A percentile compares a stretch with the other conserved stretches of the same genome.
These are phyloP conservation scores for Knoxdaviesia capensis DNA, from an alignment of 2,329 filamentous ascomycete genomes.

Conservation along the genomic window DNA sequence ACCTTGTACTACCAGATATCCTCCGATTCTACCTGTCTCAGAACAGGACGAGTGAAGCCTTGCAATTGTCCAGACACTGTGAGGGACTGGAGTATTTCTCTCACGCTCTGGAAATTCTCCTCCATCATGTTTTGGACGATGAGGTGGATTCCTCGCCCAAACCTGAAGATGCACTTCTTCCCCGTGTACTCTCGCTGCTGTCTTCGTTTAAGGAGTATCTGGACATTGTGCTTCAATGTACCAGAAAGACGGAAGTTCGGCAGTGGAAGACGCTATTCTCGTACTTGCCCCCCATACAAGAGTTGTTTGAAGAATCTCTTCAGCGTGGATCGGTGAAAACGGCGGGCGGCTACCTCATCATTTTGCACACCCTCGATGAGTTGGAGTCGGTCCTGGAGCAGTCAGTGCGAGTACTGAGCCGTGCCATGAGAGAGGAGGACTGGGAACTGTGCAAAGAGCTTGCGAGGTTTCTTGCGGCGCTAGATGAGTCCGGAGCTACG, in stretches of 20 bases:
- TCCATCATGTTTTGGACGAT: slow-evolving; percentile 86
- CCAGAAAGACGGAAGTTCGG: slow-evolving; percentile 85
- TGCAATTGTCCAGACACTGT: slow-evolving; percentile 69
- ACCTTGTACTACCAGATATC: slow-evolving; percentile 79
- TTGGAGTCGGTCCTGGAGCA: slow-evolving; percentile 51
- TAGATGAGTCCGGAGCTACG: slow-evolving; percentile 72
- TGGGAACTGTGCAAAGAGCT: slow-evolving; percentile 95
- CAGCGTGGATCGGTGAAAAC: slow-evolving; percentile 77
- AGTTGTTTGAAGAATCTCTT: slow-evolving; percentile 84
- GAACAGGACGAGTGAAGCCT: slow-evolving; percentile 60
- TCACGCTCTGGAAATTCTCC: slow-evolving; percentile 75
- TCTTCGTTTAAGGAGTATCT: slow-evolving; percentile 71
- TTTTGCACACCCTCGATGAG: slow-evolving; percentile 68
- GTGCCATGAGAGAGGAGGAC: slow-evolving; percentile 68
- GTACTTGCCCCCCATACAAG: slow-evolving; percentile 73
- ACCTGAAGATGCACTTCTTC: slow-evolving; percentile 43
- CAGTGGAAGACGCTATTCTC: slow-evolving; percentile 90
- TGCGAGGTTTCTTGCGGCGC: slow-evolving; percentile 79
- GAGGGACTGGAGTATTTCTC: slow-evolving; percentile 78
- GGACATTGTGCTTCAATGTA: slow-evolving; percentile 91
- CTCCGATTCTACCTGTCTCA: slow-evolving; percentile 59
- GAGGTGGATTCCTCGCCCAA: slow-evolving; percentile 59
- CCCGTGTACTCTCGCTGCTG: slow-evolving; percentile 39
- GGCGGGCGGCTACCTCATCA: slow-evolving; percentile 86
- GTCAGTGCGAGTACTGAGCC: slow-evolving; percentile 58